These are phyloP conservation scores for Nigrospora osmanthi DNA, from an alignment of 2,329 filamentous ascomycete genomes.

Conservation along the genomic window DNA sequence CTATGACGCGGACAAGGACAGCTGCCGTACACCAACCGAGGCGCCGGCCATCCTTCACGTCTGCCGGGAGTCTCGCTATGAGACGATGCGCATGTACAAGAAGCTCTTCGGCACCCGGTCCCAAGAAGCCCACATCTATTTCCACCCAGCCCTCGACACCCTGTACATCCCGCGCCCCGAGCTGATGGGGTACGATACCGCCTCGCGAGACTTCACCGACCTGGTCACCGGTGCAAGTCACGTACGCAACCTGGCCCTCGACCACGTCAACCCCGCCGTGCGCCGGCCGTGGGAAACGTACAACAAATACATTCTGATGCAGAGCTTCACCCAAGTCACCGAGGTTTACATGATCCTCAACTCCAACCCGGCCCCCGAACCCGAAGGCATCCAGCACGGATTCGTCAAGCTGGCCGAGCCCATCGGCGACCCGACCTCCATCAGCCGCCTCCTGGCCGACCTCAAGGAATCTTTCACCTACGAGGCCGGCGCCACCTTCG, in stretches of 20 bases:
- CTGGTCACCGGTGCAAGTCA: slow-evolving; percentile 25
- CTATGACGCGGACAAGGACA: slow-evolving; percentile 26
- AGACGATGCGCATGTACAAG: slow-evolving; percentile 30
- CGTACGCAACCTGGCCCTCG: slow-evolving; percentile 32
- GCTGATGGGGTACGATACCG: slow-evolving; percentile 32
- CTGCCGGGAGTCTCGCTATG: slow-evolving; percentile 32
- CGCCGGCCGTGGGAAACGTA: slow-evolving; percentile 42
- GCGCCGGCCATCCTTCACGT: slow-evolving; percentile 32
- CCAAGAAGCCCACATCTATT: slow-evolving; percentile 20
- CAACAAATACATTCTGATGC: slow-evolving; percentile 38
- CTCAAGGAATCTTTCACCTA: slow-evolving; percentile 21
- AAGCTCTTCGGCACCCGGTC: slow-evolving; percentile 24
- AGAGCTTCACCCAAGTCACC: slow-evolving; percentile 28
- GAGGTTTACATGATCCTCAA: slow-evolving; percentile 28
- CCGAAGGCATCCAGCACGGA: neutral
- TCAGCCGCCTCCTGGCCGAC: slow-evolving; percentile 14
- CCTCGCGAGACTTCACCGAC: slow-evolving; percentile 29
- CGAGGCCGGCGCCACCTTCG: slow-evolving; percentile 13
- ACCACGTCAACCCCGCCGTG: slow-evolving; percentile 34
- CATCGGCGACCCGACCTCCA: slow-evolving; percentile 2
- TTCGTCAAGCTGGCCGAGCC: slow-evolving; percentile 6
- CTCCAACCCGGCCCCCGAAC: neutral
- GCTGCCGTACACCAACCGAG: slow-evolving; percentile 26
- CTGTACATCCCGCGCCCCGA: slow-evolving; percentile 30
- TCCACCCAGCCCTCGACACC: slow-evolving; percentile 20